Evolutionary conservation across 2,329 filamentous ascomycete species (phyloP), one percentile per base, ranked within the genome.

Genomic region (Sporothrix pallida): DNA sequence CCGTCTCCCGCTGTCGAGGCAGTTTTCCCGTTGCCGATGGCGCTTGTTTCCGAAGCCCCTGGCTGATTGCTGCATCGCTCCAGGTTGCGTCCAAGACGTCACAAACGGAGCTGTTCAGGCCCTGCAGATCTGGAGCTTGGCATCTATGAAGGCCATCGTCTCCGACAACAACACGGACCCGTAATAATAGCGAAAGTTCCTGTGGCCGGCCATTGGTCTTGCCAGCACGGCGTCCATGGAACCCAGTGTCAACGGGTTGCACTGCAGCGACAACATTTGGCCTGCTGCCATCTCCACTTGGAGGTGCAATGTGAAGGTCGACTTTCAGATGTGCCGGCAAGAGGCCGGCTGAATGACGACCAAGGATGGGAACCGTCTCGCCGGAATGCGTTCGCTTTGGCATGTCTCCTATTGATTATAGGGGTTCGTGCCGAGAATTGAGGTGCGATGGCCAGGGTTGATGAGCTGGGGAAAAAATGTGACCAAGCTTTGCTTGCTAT

Each of bases 381-480:
- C 54, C 69, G 54, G 54, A 60, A 20, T 56, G 31, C 42, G 54
- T 62, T 42, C 54, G 69, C 42, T 71, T 71, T n/a, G 69, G 69
- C 54, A 71, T 71, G 31, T 50, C 13, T 37, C 7, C n/a, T 13
- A n/a, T 13, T 7, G 44, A 17, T 6, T n/a, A 6, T 9, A 17
- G 5, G 8, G 20, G 9, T 48, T 37, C 31, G 63, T n/a, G 63
- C 63, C 63, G 50, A 48, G 63, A 50, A 12, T 26, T 23, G 63
- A 62, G 31, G 58, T 15, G 26, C 58, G 13, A n/a, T 15, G 42
- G 37, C n/a, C 31, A 37, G 31, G 15, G 56, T 2, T 17, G 6
- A 3, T 62, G 58, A 15, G 15, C 7, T 62, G 58, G 37, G 8
- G 17, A 13, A 9, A 42, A n/a, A 4, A 31, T 62, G 26, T 60